Evolutionary conservation across 2,329 filamentous ascomycete genomes (phyloP), one percentile per base, ranked within the genome.

Genomic region (Rosellinia necatrix): DNA sequence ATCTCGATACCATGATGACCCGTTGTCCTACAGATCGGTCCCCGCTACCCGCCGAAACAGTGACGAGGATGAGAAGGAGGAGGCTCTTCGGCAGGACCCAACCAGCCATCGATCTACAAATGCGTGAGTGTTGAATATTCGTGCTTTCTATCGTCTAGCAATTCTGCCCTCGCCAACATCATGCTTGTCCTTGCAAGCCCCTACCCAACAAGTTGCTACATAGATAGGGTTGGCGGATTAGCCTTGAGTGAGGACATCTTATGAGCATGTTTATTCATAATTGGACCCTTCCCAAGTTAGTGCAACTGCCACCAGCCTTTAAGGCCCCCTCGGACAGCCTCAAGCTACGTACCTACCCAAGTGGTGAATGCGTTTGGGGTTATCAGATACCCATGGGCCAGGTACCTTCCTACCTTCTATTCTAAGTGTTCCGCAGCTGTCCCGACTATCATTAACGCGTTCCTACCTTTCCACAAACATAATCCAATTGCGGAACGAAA

Each of bases 21-120:
- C 83, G 49, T 76, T 91, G 43, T 89, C 91, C 13, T 93, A 91
- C 10, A 89, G 91, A 64, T 97, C 93, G 22, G 87, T 96, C 47
- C 92, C 92, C 42, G 87, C 84, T 25, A 94, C 92, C 59, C 85
- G 92, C 63, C 89, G 92, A 63, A 96, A 96, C 71, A 97, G 93
- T 50, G 90, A 97, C 70, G 89, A 93, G 64, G 90, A 93, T 64
- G 91, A 96, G 67, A 92, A 93, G 69, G 89, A 92, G 69, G 85
- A 88, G 64, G 84, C 87, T 61, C 83, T 89, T 67, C 80, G 85
- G 62, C 81, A 88, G 71, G 81, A 88, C 65, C 80, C 84, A n/a
- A 85, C 86, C 30, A 87, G 87, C 66, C 88, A 90, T 68, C 83
- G 90, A 53, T 85, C 88, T 43, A 86, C 84, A 47, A 89, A 90